A percentile compares a stretch with the other conserved stretches of the same genome.
These are phyloP conservation scores for Trametes maxima DNA, from an alignment of 768 basidiomycete species.

Conservation along the genomic window DNA sequence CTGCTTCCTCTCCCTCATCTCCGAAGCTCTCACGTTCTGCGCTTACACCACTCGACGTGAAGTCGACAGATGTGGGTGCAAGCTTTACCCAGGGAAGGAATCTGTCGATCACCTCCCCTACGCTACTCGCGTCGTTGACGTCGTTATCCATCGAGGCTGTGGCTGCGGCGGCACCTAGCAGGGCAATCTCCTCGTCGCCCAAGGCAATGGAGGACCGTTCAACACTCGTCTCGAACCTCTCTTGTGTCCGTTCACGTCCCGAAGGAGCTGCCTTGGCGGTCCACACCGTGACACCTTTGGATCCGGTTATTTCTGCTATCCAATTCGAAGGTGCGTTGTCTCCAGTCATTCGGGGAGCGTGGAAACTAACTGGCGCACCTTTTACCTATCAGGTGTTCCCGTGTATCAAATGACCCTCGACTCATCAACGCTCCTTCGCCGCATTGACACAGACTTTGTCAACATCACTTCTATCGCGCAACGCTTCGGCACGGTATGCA, in stretches of 20 bases:
- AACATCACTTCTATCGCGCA: conserved; percentile 63
- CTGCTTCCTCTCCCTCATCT: conserved; percentile 11
- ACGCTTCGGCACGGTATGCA: conserved; percentile 45
- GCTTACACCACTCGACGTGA: conserved; percentile 13
- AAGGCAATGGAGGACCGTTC: neutral
- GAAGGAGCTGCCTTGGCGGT: conserved; percentile 51
- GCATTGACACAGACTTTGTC: conserved; percentile 80
- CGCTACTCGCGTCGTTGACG: conserved; percentile 22
- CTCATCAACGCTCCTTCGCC: conserved; percentile 58
- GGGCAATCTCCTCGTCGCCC: neutral
- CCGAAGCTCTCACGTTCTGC: conserved; percentile 15
- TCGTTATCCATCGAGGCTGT: conserved; percentile 16
- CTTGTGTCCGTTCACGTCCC: neutral
- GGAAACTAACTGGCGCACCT: conserved; percentile 20
- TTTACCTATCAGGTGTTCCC: conserved; percentile 54
- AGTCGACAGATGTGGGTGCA: conserved; percentile 4
- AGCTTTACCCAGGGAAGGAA: conserved; percentile 4
- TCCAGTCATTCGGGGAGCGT: conserved; percentile 17
- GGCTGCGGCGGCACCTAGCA: neutral
- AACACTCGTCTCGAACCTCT: neutral
- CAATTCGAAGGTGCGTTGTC: conserved; percentile 65
- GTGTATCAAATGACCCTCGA: conserved; percentile 73
- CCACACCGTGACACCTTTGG: conserved; percentile 64
- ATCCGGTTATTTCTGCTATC: conserved; percentile 64
- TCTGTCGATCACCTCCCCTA: conserved; percentile 21